Conservation (phyloP, 2,329 filamentous ascomycete genomes). For the Aspergillus jensenii region DNA sequence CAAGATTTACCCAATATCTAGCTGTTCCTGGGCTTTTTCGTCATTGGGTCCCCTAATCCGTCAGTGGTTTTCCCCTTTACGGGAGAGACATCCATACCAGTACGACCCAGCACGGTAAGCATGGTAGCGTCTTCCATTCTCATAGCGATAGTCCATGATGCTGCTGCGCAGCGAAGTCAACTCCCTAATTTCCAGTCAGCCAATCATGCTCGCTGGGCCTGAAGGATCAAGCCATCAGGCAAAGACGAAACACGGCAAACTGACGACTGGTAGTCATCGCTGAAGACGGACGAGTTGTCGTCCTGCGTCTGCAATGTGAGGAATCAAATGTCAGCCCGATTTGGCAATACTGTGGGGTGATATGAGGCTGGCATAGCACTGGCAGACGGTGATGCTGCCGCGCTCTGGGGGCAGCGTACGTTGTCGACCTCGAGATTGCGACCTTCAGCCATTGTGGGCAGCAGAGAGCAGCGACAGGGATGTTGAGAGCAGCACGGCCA, state of each 20-base stretch:
- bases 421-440: not conserved
- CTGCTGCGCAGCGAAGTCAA: conserved; percentile 8
- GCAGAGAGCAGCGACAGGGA: not conserved
- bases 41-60: conserved; percentile 20
- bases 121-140: conserved; percentile 33
- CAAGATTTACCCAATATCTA: conserved; percentile 22
- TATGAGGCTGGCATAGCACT: not conserved
- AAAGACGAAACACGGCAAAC: not conserved
- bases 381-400: too few relatives aligned
- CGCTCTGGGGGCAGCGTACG: not conserved
- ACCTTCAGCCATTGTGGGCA: not conserved
- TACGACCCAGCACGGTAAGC: conserved; percentile 30
- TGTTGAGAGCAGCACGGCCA: not conserved
- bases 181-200: not conserved
- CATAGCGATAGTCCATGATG: conserved; percentile 28
- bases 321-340: not conserved
- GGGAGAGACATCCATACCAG: conserved; percentile 10
- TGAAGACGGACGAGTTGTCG: conserved; percentile 1
- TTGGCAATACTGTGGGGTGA: not conserved
- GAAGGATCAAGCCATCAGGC: not conserved
- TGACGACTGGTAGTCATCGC: conserved; percentile 7
- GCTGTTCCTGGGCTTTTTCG: conserved; percentile 20
- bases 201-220: not conserved
- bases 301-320: not conserved
- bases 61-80: not conserved